A percentile compares a stretch with the other conserved stretches of the same genome.
Evolutionary conservation across 2,329 filamentous ascomycete species (phyloP).

Genomic region (Colletotrichum musicola): DNA sequence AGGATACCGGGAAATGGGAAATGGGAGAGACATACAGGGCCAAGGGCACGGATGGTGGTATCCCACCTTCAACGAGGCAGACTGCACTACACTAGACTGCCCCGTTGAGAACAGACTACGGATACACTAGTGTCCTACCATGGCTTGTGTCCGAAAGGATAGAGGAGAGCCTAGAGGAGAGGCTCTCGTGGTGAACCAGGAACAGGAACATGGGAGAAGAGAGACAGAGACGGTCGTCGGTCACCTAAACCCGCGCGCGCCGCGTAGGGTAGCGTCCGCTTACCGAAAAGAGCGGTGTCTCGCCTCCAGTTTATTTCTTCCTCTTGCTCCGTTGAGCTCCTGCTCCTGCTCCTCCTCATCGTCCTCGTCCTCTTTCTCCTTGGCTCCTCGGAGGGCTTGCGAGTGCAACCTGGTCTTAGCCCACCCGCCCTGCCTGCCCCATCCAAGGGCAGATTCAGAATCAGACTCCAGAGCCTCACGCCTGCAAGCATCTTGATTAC

Average conservation of each 20-base stretch:
- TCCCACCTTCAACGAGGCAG: no score
- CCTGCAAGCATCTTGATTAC: constrained; percentile 32
- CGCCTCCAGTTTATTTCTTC: constrained; percentile 35
- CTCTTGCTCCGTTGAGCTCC: constrained; percentile 9
- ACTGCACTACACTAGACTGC: no score
- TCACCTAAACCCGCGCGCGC: constrained; percentile 8
- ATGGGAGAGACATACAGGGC: not conserved
- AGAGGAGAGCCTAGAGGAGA: not conserved
- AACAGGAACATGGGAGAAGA: constrained; percentile 27
- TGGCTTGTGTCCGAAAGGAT: no score
- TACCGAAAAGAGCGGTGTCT: constrained; percentile 34
- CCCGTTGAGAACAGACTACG: constrained; percentile 6
- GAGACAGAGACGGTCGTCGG: not conserved
- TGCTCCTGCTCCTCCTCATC: not conserved
- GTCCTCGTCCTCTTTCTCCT: no score
- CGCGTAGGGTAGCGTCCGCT: constrained; percentile 15
- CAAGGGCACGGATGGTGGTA: not conserved
- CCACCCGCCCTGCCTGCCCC: not conserved
- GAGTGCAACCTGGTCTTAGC: constrained; percentile 14
- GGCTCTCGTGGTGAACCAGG: constrained; percentile 28
- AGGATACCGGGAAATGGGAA: not conserved
- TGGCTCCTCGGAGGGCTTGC: not conserved
- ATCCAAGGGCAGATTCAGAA: constrained; percentile 14
- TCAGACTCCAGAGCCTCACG: constrained; percentile 10
- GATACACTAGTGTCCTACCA: no score